A percentile compares a stretch with the other conserved stretches of the same genome.
Conservation (phyloP, 495 filamentous ascomycete genomes). For the Daldinia vernicosa region DNA sequence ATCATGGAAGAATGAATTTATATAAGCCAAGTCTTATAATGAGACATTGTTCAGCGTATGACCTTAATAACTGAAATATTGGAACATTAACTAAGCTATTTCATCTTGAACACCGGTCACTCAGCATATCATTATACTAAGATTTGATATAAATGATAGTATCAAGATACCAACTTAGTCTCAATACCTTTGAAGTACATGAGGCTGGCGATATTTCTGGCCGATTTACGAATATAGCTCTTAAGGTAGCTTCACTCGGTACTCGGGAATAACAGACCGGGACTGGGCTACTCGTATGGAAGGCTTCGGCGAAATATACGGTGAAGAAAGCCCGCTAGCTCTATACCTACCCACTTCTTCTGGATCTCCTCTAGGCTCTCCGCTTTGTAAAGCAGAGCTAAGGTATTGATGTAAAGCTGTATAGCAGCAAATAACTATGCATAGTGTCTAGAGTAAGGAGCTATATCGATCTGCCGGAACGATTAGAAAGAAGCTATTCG, state of each 20-base stretch:
- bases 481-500: not conserved
- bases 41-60: not conserved
- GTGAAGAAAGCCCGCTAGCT: slow-evolving; percentile 4
- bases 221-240: slow-evolving; percentile 9
- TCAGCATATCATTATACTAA: not conserved
- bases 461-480: not conserved
- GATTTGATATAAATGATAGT: not conserved
- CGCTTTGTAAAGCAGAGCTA: not conserved
- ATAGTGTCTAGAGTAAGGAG: not conserved
- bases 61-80: not conserved
- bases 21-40: not conserved
- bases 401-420: not conserved
- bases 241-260: slow-evolving; percentile 8
- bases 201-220: not conserved
- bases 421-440: not conserved
- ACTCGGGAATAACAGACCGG: slow-evolving; percentile 18
- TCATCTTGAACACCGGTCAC: not conserved
- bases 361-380: not conserved
- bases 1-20: not conserved
- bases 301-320: slow-evolving; percentile 22
- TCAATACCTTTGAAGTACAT: not conserved
- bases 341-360: not conserved
- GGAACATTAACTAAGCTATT: not conserved
- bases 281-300: slow-evolving; percentile 8
- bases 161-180: not conserved